Conservation (phyloP, 768 basidiomycete genomes). For the Hemileccinum impolitum region DNA sequence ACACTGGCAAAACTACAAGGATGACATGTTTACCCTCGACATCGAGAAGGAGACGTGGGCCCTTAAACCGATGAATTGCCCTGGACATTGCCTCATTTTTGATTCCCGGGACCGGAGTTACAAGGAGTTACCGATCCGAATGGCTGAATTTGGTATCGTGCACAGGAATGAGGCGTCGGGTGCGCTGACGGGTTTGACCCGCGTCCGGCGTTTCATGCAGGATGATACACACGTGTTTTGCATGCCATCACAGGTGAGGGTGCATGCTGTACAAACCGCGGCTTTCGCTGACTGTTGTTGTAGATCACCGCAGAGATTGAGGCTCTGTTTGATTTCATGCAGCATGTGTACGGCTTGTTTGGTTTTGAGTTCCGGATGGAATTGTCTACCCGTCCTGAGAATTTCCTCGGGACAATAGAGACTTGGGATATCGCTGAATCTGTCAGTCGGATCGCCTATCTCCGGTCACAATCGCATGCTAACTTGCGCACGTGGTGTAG, state of each 20-base stretch:
- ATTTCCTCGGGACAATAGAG: slow-evolving; percentile 83
- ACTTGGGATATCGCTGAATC: slow-evolving; percentile 90
- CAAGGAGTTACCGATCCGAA: slow-evolving; percentile 92
- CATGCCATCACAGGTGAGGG: slow-evolving; percentile 78
- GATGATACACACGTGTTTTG: slow-evolving; percentile 99
- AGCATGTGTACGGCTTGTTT: slow-evolving; percentile 89
- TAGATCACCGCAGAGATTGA: slow-evolving; percentile 87
- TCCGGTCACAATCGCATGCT: neutral
- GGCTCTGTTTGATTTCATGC: slow-evolving; percentile 90
- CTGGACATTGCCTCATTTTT: slow-evolving; percentile 94
- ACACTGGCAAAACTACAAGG: slow-evolving; percentile 97
- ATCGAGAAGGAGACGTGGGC: slow-evolving; percentile 96
- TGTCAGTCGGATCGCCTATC: slow-evolving; percentile 38
- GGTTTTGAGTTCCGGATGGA: slow-evolving; percentile 94
- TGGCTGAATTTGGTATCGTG: slow-evolving; percentile 98
- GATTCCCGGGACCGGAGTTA: slow-evolving; percentile 92
- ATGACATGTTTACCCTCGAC: slow-evolving; percentile 95
- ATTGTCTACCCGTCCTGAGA: slow-evolving; percentile 94
- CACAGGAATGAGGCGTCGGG: slow-evolving; percentile 97
- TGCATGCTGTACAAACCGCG: neutral
- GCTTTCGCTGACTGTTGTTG: slow-evolving; percentile 1
- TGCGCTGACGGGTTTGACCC: slow-evolving; percentile 86
- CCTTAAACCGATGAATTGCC: slow-evolving; percentile 99
- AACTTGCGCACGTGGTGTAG: slow-evolving; percentile 36
- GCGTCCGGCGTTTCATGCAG: slow-evolving; percentile 93